These are phyloP conservation scores for Trametes sp. DNA, from an alignment of 1,284 basidiomycete genomes.

Conservation along the genomic window DNA sequence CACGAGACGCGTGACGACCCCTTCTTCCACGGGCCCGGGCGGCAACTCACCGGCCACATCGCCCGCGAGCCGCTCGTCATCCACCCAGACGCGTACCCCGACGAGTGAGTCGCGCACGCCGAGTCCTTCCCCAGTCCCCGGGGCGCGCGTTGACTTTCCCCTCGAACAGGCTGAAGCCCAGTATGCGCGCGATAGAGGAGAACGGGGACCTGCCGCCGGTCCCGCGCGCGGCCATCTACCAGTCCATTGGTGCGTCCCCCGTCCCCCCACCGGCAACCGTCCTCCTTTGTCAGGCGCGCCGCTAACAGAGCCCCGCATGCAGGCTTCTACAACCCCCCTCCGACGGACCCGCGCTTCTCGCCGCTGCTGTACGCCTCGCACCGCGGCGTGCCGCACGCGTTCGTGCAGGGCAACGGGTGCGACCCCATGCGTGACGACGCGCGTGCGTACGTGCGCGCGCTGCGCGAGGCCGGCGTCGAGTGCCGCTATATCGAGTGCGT, in stretches of 20 bases:
- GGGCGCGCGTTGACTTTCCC: neutral
- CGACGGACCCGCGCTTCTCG: conserved; percentile 27
- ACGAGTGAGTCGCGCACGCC: conserved; percentile 19
- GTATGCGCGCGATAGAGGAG: conserved; percentile 34
- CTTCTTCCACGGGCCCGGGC: conserved; percentile 22
- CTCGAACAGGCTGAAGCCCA: conserved; percentile 14
- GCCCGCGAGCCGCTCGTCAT: conserved; percentile 20
- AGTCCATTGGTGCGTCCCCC: conserved; percentile 8
- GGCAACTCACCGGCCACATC: conserved; percentile 22
- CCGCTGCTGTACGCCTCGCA: conserved; percentile 29
- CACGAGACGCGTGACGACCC: conserved; percentile 33
- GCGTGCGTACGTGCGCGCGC: conserved; percentile 32
- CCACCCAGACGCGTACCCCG: conserved; percentile 20
- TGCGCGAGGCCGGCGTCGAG: conserved; percentile 32
- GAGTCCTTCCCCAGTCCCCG: no score
- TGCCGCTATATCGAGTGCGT: conserved; percentile 33
- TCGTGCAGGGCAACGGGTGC: conserved; percentile 32
- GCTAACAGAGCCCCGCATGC: no score
- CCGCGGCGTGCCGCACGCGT: conserved; percentile 32
- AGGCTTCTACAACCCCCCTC: conserved; percentile 16
- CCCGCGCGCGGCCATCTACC: neutral
- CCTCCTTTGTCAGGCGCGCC: neutral
- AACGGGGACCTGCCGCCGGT: conserved; percentile 31
- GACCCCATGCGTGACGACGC: conserved; percentile 38
- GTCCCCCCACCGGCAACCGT: neutral